Conservation (phyloP, 257 asterid genomes). For the Nicotiana obtusifolia region DNA sequence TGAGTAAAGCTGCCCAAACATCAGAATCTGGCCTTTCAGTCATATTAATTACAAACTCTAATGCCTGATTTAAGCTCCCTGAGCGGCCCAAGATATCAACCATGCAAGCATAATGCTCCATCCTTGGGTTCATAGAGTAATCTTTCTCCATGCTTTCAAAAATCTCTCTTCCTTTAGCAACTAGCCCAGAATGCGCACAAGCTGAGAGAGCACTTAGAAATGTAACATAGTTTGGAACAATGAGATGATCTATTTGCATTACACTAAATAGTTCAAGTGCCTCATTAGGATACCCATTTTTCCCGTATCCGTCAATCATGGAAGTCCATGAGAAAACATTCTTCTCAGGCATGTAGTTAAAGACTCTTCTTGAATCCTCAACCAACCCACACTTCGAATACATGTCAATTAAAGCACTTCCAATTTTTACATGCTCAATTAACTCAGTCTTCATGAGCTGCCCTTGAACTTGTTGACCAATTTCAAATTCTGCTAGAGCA, state of each 20-base stretch:
- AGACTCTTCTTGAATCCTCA: slow-evolving; percentile 60
- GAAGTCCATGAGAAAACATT: slow-evolving; percentile 93
- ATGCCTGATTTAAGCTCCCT: slow-evolving; percentile 56
- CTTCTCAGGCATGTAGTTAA: slow-evolving; percentile 56
- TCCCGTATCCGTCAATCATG: slow-evolving; percentile 93
- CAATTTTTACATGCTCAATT: slow-evolving; percentile 49
- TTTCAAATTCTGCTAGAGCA: slow-evolving; percentile 51
- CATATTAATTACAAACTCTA: slow-evolving; percentile 57
- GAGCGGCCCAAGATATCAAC: slow-evolving; percentile 88
- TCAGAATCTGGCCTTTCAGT: slow-evolving; percentile 67
- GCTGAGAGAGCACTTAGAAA: slow-evolving; percentile 77
- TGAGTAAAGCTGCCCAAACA: slow-evolving; percentile 85
- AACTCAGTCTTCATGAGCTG: slow-evolving; percentile 50
- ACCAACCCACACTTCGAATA: slow-evolving; percentile 78
- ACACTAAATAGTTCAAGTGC: slow-evolving; percentile 52
- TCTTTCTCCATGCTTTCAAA: slow-evolving; percentile 54
- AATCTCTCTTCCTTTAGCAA: slow-evolving; percentile 53
- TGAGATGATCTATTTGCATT: slow-evolving; percentile 32
- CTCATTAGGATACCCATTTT: slow-evolving; percentile 66
- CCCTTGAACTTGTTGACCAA: slow-evolving; percentile 76
- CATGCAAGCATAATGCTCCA: slow-evolving; percentile 91
- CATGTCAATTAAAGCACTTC: slow-evolving; percentile 88
- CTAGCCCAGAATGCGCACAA: slow-evolving; percentile 83
- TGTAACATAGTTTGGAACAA: slow-evolving; percentile 67
- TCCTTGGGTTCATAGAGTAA: slow-evolving; percentile 63